Evolutionary conservation across 2,329 filamentous ascomycete genomes (phyloP).

Genomic region (Hypoxylon sp.): DNA sequence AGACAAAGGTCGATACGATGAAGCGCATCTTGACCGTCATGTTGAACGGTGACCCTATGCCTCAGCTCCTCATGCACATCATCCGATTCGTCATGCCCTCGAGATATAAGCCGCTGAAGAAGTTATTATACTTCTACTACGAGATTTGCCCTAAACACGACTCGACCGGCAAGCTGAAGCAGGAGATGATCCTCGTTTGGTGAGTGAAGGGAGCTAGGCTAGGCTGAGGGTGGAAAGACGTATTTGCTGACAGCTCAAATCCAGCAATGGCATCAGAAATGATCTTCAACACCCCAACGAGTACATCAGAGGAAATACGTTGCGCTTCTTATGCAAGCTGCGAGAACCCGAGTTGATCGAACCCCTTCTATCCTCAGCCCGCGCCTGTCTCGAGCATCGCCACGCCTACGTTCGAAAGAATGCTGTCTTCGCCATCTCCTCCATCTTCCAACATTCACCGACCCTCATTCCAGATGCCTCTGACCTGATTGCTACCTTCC

Average conservation of each 20-base stretch:
- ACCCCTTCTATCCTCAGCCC: conserved; percentile 91
- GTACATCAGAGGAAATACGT: conserved; percentile 97
- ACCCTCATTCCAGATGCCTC: conserved; percentile 94
- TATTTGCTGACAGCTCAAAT: conserved; percentile 28
- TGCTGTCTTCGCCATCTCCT: conserved; percentile 93
- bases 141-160: conserved; percentile 99
- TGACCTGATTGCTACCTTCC: conserved; percentile 90
- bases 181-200: conserved; percentile 99
- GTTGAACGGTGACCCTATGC: conserved; percentile 98
- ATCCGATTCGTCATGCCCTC: conserved; percentile 99
- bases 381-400: conserved; percentile 93
- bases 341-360: conserved; percentile 96
- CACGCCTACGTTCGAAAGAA: conserved; percentile 99
- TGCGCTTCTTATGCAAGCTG: conserved; percentile 97
- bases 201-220: conserved; percentile 60
- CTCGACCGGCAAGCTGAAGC: conserved; percentile 92
- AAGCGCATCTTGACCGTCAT: conserved; percentile 96
- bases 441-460: conserved; percentile 92
- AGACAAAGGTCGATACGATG: conserved; percentile 95
- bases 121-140: conserved; percentile 99
- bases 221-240: background rate
- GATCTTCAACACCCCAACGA: conserved; percentile 98
- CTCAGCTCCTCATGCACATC: conserved; percentile 97
- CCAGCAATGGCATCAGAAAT: conserved; percentile 96
- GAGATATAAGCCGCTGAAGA: conserved; percentile 96